Base-by-base conservation (phyloP, 2,329 filamentous ascomycete genomes). In the Venturia carpophila region DNA sequence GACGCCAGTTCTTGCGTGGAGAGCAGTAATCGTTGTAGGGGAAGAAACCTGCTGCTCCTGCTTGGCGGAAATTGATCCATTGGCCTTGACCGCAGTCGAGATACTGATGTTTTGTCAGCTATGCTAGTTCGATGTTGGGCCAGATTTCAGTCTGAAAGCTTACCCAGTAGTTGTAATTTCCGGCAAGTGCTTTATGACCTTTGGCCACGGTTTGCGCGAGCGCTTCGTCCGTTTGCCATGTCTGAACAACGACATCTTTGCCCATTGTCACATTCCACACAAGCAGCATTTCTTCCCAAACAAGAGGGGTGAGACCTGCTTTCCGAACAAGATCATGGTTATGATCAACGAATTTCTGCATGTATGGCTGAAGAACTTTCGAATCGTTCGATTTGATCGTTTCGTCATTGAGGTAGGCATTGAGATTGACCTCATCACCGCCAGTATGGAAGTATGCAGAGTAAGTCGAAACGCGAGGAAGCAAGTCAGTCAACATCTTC, bases 211-310 rank as follows among this genome's bases (percentile, higher is more conserved):
- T 80, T 52, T 81, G 74, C 65, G 83, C 79, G 61, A 92, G 83
- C 6, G 87, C 83, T 13, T 77, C 78, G 27, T 83, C 82, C 60
- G 85, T 87, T 60, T 87, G 82, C 91, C 91, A 96, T 3, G 87
- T 84, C 76, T 96, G 92, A 5, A 96, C 82, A 15, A 95, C 80
- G 0, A 90, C 86, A 70, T 92, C 86, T 17, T 82, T 75, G 2
- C 85, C 86, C 6, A 96, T 77, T 0, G 83, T 89, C 58, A 94
- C 77, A 72, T 92, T 89, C 88, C 90, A 96, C 30, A 86, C 80
- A 11, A 89, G 79, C 0, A 91, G 79, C 81, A 94, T 91, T 75
- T 96, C 92, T 74, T 96, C 91, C 92, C 92, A 96, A 0, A 92
- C 89, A 27, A 96, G 79, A 0, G 91, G 90, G 5, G 82, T 83